Base-by-base conservation (phyloP, 768 basidiomycete genomes). In the Tricholoma terreum region DNA sequence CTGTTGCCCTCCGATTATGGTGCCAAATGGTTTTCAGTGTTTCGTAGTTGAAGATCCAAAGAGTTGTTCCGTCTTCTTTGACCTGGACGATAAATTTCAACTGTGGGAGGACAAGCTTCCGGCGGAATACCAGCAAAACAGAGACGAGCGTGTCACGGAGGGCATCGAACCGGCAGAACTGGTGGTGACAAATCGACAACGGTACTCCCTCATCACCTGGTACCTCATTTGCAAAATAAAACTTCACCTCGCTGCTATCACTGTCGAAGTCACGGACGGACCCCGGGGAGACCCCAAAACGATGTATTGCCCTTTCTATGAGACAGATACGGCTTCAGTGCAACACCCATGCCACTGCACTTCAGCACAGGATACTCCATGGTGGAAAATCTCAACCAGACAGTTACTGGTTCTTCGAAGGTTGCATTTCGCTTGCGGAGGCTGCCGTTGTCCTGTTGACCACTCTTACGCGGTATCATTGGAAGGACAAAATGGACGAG, bases 351-450 rank as follows among this genome's bases (percentile, higher is more conserved):
- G 65, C 69, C 40, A 66, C 63, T 11, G 63, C 65, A 36, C 59
- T 57, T 55, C 61, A 56, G 30, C 59, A 61, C 43, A 67, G 55
- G 60, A 61, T 52, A 36, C 58, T 65, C 54, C 61, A 68, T 27
- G 62, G 50, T 27, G 53, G 61, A 27, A 61, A 57, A 45, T 61
- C 51, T 22, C 68, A 70, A 42, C 69, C 71, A 22, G 75, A 71
- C 17, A 69, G 59, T 58, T 68, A 66, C 57, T 79, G 77, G 76
- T 71, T 71, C 53, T 79, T 78, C 58, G 73, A 73, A 57, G 77
- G 76, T 5, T 78, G 75, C 57, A 74, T 75, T 63, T 74, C 76
- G 7, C 68, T 80, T 10, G 77, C 80, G 59, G 80, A 82, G 63
- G 78, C 76, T 27, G 72, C 77, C 14, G 73, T 82, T 53, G 76